Evolutionary conservation across 768 basidiomycete genomes (phyloP).

Genomic region (Clitopilus passeckerianus): DNA sequence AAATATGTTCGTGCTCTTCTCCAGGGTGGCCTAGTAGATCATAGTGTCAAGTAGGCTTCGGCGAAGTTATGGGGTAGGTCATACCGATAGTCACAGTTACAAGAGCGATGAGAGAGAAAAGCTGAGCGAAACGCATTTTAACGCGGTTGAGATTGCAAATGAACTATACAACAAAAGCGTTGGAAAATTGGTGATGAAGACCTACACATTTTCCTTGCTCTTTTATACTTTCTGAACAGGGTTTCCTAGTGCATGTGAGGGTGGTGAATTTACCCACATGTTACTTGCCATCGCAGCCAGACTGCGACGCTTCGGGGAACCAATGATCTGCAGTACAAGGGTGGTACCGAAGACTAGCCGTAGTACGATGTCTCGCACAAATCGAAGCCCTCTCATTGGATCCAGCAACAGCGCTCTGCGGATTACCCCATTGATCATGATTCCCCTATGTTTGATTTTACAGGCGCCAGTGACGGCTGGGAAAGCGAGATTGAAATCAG

Average conservation of each 20-base stretch:
- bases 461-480: too few species aligned
- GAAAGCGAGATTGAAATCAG: too few species aligned
- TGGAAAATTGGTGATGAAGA: background rate
- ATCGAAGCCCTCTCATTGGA: background rate
- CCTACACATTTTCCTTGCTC: background rate
- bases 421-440: too few species aligned
- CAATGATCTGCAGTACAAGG: background rate
- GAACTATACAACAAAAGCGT: too few species aligned
- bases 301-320: background rate
- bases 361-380: background rate
- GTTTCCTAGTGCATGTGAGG: background rate
- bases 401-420: background rate
- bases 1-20: slow-evolving; percentile 2
- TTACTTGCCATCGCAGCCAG: background rate
- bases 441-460: too few species aligned
- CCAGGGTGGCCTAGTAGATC: slow-evolving; percentile 2
- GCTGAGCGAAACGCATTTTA: background rate
- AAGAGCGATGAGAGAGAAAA: background rate
- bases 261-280: background rate
- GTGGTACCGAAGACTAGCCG: background rate
- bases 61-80: background rate
- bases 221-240: background rate
- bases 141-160: background rate
- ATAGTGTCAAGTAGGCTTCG: background rate
- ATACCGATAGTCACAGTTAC: background rate